Evolutionary conservation across 345 rosid genomes (phyloP).

Genomic region (Arabidopsis arenosa): DNA sequence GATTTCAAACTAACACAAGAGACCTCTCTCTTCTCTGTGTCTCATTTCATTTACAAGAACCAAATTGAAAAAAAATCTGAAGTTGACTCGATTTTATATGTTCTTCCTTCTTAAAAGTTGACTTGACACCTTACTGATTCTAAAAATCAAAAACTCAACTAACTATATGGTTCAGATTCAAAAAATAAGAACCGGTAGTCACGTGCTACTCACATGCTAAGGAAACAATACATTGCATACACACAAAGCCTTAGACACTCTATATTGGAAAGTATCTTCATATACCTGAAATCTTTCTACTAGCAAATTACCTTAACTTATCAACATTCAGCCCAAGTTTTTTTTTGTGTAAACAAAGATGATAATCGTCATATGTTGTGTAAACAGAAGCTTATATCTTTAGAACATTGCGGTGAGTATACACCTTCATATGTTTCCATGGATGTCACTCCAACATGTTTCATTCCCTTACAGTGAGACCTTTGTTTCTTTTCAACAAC

Average conservation of each 20-base stretch:
- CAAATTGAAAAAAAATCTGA: not conserved
- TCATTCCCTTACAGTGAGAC: slow-evolving; percentile 31
- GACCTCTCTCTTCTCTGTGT: not conserved
- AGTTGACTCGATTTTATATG: slow-evolving; percentile 4
- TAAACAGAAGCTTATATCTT: slow-evolving; percentile 7
- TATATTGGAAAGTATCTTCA: slow-evolving; percentile 4
- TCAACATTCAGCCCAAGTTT: slow-evolving; percentile 13
- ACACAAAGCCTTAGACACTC: not conserved
- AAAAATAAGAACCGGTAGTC: slow-evolving; percentile 8
- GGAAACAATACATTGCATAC: not conserved
- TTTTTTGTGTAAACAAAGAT: slow-evolving; percentile 5
- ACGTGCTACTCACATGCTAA: slow-evolving; percentile 41
- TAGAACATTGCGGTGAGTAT: slow-evolving; percentile 3
- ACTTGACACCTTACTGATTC: slow-evolving; percentile 19
- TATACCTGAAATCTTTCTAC: slow-evolving; percentile 2
- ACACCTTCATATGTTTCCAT: slow-evolving; percentile 10
- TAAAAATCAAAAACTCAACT: slow-evolving; percentile 16
- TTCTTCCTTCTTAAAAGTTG: slow-evolving; percentile 22
- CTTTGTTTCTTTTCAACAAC: slow-evolving; percentile 32
- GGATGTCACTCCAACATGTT: slow-evolving; percentile 34
- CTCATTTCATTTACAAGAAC: not conserved
- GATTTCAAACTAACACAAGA: slow-evolving; percentile 7
- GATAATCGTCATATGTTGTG: slow-evolving; percentile 5
- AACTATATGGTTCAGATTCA: slow-evolving; percentile 42
- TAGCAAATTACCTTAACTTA: not conserved